Base-by-base conservation (phyloP, 2,329 filamentous ascomycete species). In the Fusarium paranaense region DNA sequence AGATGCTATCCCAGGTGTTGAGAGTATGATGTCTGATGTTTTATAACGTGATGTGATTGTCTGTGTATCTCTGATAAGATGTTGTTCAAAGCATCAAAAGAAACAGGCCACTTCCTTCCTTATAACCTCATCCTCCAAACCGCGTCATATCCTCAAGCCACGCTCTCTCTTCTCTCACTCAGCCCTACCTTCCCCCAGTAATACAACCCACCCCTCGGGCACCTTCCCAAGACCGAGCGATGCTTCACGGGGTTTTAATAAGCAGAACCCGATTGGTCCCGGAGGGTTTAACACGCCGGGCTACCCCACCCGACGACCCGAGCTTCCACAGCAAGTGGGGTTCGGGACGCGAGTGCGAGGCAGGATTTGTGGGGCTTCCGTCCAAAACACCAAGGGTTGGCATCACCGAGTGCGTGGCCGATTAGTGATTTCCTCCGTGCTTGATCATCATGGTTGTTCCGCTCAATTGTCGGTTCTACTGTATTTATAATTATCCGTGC, bases 121-220 rank as follows among this genome's bases (percentile, higher is more conserved):
- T 69, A 63, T 73, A 65, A 35, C 52, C 54, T 50, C 40, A 37
- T 56, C 5, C 47, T 27, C 64, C 40, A 22, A 52, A 30, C 54
- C 38, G 50, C 69, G 72, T 73, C 69, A 74, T 75, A 67, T 70
- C 57, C 57, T 73, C 69, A 73, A 73, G 63, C 72, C 72, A 74
- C 63, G 25, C 65, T 16, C 25, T 42, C 25, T 18, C 35, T 37
- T 38, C 25, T 52, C 42, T 38, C 32, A 25, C 42, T 45, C 67
- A 68, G 62, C 64, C 64, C 57, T 68, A 54, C 57, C 56, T 58
- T n/a, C 7, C 35, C 33, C 32, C 33, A 2, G 33, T 37, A 37
- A 58, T 25, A 37, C 35, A 25, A n/a, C 56, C 33, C 14, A 37
- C 50, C 25, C 30, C 47, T 73, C 56, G 60, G 62, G 52, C 62